Evolutionary conservation across 495 filamentous ascomycete genomes (phyloP), one percentile per base, ranked within the genome.

Genomic region (Aspergillus steynii): DNA sequence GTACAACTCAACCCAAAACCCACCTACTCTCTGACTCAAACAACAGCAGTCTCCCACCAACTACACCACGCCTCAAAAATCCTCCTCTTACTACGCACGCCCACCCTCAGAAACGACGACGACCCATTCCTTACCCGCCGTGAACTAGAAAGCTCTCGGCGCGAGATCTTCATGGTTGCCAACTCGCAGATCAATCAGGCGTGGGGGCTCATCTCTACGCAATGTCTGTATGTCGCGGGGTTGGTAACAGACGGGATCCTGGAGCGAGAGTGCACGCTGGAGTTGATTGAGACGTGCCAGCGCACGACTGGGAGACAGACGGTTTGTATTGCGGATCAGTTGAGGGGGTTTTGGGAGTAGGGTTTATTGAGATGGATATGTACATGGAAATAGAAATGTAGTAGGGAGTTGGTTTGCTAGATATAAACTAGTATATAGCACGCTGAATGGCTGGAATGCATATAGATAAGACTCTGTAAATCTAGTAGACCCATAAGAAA

Each of bases 31-130:
- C 3, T 12, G 9, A 1, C 7, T 49, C 42, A 20, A 20, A 20
- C 20, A 20, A 20, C 20, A 49, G 58, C 58, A 8, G 29, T 60
- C 26, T 32, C 29, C 6, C 28, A 60, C 20, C 58, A 60, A 49
- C 12, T 60, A 12, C 55, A 60, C 52, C 58, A 60, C n/a, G 51
- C 58, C 26, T 60, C 58, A 20, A 60, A 60, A 20, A 60, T 60
- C n/a, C 51, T 60, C 27, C 50, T 60, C 0, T 7, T n/a, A n/a
- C n/a, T 55, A 12, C 51, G 55, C 9, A 4, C 9, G 34, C 32
- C 50, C 10, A 3, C 14, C 26, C 2, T 49, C 47, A 48, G 8
- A 20, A 29, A 32, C 12, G 29, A 1, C 12, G 29, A 1, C 15
- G 25, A 49, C 27, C 27, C 58, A 0, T n/a, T 26, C 10, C 34